Percentiles rank a stretch among this genome's conserved stretches.
Evolutionary conservation across 371 early-diverging fungal species (phyloP).

Genomic region (Mortierella sp.): DNA sequence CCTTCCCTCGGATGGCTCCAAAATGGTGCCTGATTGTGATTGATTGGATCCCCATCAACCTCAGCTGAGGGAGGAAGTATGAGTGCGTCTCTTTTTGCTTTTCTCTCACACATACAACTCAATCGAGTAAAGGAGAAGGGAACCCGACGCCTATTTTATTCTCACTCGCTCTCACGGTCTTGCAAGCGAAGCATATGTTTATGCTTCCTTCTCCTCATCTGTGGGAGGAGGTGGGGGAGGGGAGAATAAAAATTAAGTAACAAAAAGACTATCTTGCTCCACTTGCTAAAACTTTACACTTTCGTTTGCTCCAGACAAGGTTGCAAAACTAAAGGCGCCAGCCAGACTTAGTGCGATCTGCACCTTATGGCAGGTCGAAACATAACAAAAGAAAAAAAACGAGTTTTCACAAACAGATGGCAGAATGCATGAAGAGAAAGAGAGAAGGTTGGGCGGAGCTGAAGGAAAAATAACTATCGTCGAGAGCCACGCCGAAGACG

Average conservation of each 20-base stretch:
- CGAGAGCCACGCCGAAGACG: background rate
- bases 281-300: background rate
- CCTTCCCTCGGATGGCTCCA: too few relatives aligned
- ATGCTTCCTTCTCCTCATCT: background rate
- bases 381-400: background rate
- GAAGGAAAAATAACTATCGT: background rate
- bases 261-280: background rate
- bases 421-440: background rate
- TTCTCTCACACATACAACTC: too few relatives aligned
- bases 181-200: background rate
- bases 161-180: background rate
- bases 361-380: background rate
- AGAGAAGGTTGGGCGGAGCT: slow-evolving; percentile 2
- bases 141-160: background rate
- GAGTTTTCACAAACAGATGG: background rate
- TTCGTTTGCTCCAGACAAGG: background rate
- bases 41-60: too few relatives aligned
- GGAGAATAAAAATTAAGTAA: background rate
- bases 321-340: background rate
- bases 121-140: background rate
- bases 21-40: too few relatives aligned
- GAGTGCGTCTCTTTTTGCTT: too few relatives aligned
- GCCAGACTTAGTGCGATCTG: background rate
- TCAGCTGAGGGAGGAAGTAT: too few relatives aligned
- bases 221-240: background rate